phyloP scores from a whole-genome alignment of 2,329 filamentous ascomycete species.

The Pezicula neosporulosa region DNA sequence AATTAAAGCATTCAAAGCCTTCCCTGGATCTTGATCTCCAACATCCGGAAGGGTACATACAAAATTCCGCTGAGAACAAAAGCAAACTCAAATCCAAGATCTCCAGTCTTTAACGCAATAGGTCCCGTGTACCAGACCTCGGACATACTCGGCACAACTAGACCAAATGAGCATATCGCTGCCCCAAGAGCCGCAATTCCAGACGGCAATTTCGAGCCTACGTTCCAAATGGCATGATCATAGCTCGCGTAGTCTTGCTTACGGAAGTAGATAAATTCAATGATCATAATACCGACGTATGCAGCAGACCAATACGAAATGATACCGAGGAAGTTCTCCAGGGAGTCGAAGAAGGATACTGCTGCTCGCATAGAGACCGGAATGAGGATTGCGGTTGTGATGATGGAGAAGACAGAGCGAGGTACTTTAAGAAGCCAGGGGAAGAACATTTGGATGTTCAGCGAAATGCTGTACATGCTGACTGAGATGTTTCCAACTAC shows the following conservation, averaged over 20 bases:
- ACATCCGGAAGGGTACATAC: constrained; percentile 38
- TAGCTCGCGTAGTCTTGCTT: constrained; percentile 26
- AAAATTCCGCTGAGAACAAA: constrained; percentile 43
- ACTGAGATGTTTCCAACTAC: constrained; percentile 57
- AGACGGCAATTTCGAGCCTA: constrained; percentile 32
- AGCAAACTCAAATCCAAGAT: constrained; percentile 63
- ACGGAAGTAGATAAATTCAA: constrained; percentile 33
- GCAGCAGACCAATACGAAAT: constrained; percentile 28
- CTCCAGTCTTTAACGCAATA: constrained; percentile 55
- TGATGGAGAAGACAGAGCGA: constrained; percentile 53
- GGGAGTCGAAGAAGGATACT: constrained; percentile 44
- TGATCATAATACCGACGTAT: constrained; percentile 29
- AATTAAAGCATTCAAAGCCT: constrained; percentile 10
- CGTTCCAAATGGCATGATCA: constrained; percentile 33
- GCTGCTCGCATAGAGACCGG: constrained; percentile 53
- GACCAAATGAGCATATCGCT: constrained; percentile 33
- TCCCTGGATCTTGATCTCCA: constrained; percentile 32
- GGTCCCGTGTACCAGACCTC: constrained; percentile 61
- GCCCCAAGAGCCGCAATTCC: constrained; percentile 37
- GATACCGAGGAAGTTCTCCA: constrained; percentile 65
- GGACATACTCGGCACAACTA: constrained; percentile 57
- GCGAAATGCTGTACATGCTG: constrained; percentile 58
- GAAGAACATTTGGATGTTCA: constrained; percentile 62
- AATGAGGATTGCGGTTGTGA: constrained; percentile 57
- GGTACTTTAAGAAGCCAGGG: constrained; percentile 53